Conservation (phyloP, 192 early-diverging fungal species). For the Funneliformis geosporum region DNA sequence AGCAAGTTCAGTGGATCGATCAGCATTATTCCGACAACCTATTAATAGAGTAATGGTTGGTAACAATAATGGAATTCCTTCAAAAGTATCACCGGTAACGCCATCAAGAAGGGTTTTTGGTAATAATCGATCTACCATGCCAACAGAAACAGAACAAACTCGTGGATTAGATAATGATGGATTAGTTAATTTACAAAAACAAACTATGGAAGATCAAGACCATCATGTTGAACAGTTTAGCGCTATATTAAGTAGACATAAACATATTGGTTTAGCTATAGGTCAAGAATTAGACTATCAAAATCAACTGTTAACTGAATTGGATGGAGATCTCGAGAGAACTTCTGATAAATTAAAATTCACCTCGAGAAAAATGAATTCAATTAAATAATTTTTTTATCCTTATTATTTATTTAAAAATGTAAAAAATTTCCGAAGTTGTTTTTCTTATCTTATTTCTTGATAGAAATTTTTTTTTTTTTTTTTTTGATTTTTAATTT, state of each 20-base stretch:
- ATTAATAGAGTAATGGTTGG: conserved; percentile 17
- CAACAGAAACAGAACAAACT: conserved; percentile 79
- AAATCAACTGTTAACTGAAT: conserved; percentile 82
- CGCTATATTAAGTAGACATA: conserved; percentile 76
- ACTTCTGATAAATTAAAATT: conserved; percentile 73
- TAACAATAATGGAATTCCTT: conserved; percentile 2
- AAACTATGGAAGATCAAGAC: conserved; percentile 85
- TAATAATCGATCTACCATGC: conserved; percentile 48
- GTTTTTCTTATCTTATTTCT: no score
- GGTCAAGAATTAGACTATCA: conserved; percentile 90
- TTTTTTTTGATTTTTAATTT: no score
- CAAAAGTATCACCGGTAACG: conserved; percentile 8
- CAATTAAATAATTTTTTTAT: conserved; percentile 49
- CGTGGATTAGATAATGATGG: conserved; percentile 74
- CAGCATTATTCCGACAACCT: conserved; percentile 39
- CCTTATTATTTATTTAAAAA: no score
- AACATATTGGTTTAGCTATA: conserved; percentile 84
- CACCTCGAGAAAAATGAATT: conserved; percentile 79
- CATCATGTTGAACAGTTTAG: conserved; percentile 72
- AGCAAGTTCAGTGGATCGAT: conserved; percentile 50
- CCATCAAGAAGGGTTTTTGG: conserved; percentile 68
- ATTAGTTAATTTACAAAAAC: conserved; percentile 73
- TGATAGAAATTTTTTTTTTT: no score
- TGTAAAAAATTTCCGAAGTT: no score
- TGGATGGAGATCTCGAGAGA: conserved; percentile 78